A percentile compares a stretch with the other conserved stretches of the same genome.
These are phyloP conservation scores for Amanita jacksonii DNA, from an alignment of 768 basidiomycete species.

Conservation along the genomic window DNA sequence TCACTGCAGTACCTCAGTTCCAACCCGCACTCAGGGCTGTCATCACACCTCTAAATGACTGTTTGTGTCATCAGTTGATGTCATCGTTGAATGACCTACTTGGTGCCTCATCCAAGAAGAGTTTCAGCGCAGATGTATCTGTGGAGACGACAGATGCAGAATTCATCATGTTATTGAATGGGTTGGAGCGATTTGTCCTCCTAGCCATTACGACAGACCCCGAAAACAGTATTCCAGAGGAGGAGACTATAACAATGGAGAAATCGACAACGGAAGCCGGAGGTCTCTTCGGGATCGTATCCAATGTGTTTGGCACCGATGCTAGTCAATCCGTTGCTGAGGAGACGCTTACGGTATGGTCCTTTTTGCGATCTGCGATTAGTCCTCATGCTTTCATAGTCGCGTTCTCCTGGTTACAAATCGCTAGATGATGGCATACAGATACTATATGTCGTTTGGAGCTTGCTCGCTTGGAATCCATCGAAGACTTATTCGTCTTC, in stretches of 20 bases:
- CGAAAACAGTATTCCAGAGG: slow-evolving; percentile 41
- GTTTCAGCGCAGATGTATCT: slow-evolving; percentile 31
- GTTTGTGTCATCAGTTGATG: slow-evolving; percentile 64
- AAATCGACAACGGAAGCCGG: slow-evolving; percentile 43
- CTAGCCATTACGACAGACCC: slow-evolving; percentile 56
- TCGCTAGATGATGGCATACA: slow-evolving; percentile 75
- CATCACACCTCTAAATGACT: slow-evolving; percentile 69
- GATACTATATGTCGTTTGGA: slow-evolving; percentile 73
- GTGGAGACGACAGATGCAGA: slow-evolving; percentile 68
- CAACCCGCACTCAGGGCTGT: slow-evolving; percentile 58
- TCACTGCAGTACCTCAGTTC: slow-evolving; percentile 85
- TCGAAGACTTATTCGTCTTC: slow-evolving; percentile 39
- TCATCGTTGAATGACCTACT: slow-evolving; percentile 46
- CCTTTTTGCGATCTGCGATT: slow-evolving; percentile 1
- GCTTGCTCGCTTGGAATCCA: slow-evolving; percentile 41
- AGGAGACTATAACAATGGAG: slow-evolving; percentile 43
- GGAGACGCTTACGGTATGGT: slow-evolving; percentile 47
- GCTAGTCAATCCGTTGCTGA: slow-evolving; percentile 32
- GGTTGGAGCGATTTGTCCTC: slow-evolving; percentile 72
- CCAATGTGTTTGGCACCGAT: slow-evolving; percentile 84
- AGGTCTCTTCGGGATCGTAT: slow-evolving; percentile 82
- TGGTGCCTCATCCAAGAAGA: slow-evolving; percentile 27
- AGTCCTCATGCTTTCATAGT: slow-evolving; percentile 26
- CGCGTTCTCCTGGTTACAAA: slow-evolving; percentile 65
- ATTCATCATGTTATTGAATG: slow-evolving; percentile 74